Conservation (phyloP, 495 filamentous ascomycete species). For the Penicillium coprophilum region DNA sequence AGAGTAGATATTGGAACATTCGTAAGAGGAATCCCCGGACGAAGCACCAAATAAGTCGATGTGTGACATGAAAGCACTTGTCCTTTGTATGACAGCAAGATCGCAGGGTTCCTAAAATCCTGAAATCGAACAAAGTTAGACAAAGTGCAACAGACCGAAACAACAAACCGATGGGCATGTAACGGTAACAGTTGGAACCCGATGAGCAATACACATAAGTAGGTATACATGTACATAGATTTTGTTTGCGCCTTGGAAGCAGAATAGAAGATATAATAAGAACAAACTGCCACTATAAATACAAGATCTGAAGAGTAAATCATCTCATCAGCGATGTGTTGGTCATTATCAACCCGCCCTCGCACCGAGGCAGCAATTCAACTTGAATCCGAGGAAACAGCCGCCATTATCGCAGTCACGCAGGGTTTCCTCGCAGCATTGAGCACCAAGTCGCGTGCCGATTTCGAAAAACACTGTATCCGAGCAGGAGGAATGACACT, state of each 20-base stretch:
- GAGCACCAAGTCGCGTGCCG: conserved; percentile 31
- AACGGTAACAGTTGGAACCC: conserved; percentile 20
- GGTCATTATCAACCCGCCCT: conserved; percentile 17
- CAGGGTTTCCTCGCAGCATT: conserved; percentile 38
- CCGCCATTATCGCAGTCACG: conserved; percentile 35
- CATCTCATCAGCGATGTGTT: conserved; percentile 22
- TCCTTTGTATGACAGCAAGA: neutral
- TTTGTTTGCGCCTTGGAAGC: neutral
- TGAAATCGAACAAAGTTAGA: conserved; percentile 9
- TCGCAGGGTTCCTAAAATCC: neutral
- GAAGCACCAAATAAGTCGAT: neutral
- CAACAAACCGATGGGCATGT: conserved; percentile 13
- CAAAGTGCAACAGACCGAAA: conserved; percentile 8
- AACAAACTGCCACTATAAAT: neutral
- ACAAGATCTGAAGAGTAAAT: conserved; percentile 1
- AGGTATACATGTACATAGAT: conserved; percentile 3
- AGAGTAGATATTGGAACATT: neutral
- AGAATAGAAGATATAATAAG: conserved; percentile 1
- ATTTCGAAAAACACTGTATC: conserved; percentile 42
- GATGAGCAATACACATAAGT: neutral
- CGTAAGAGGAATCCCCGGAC: neutral
- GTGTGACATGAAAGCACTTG: conserved; percentile 1
- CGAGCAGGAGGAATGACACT: conserved; percentile 42
- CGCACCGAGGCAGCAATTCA: conserved; percentile 1
- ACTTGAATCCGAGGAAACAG: conserved; percentile 23